phyloP scores from a whole-genome alignment of 2,329 filamentous ascomycete genomes.

The Pseudovirgaria hyperparasitica region DNA sequence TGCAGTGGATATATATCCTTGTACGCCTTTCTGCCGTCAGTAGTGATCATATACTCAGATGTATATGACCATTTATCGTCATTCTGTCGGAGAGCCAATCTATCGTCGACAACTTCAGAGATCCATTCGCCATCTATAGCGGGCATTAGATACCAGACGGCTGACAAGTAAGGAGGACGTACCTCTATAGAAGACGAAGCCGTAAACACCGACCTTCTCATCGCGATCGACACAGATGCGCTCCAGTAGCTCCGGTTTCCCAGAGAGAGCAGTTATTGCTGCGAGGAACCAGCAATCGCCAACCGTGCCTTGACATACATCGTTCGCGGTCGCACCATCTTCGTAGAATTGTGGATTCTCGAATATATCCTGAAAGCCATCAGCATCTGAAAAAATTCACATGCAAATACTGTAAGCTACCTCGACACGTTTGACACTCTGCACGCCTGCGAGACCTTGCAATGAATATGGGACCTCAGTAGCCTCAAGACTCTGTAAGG shows the following conservation, averaged over 20 bases:
- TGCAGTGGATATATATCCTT: slow-evolving; percentile 50
- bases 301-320: slow-evolving; percentile 63
- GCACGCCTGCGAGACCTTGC: too few relatives aligned
- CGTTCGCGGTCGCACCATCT: slow-evolving; percentile 61
- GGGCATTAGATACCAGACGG: too few relatives aligned
- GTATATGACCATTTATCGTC: slow-evolving; percentile 44
- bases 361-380: too few relatives aligned
- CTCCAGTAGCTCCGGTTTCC: slow-evolving; percentile 57
- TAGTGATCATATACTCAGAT: slow-evolving; percentile 68
- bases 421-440: too few relatives aligned
- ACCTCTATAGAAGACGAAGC: slow-evolving; percentile 63
- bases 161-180: too few relatives aligned
- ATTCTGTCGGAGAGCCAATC: slow-evolving; percentile 64
- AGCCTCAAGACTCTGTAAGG: too few relatives aligned
- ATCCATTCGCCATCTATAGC: slow-evolving; percentile 77
- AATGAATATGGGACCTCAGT: too few relatives aligned
- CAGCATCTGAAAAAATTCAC: too few relatives aligned
- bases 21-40: slow-evolving; percentile 60
- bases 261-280: slow-evolving; percentile 62
- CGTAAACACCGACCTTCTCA: slow-evolving; percentile 65
- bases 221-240: slow-evolving; percentile 61
- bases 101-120: slow-evolving; percentile 83
- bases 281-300: slow-evolving; percentile 84
- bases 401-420: too few relatives aligned
- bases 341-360: slow-evolving; percentile 64